Percentiles rank a stretch among this genome's conserved stretches.
Conservation (phyloP, 1,284 basidiomycete genomes). For the Cutaneotrichosporon daszewskae region DNA sequence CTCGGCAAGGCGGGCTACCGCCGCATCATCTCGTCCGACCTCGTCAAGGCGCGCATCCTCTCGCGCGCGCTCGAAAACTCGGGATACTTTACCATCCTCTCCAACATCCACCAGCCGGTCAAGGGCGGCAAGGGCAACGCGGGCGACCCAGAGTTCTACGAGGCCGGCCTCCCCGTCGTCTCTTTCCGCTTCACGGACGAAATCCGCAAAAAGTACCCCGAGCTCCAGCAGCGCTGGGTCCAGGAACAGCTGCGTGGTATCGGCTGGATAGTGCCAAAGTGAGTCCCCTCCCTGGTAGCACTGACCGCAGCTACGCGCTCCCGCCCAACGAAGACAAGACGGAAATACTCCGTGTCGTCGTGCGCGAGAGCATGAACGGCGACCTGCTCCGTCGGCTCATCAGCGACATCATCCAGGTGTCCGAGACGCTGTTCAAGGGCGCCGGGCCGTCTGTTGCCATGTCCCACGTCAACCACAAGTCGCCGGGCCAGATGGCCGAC, state of each 20-base stretch:
- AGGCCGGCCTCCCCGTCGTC: slow-evolving; percentile 74
- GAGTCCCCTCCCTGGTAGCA: slow-evolving; percentile 6
- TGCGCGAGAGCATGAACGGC: slow-evolving; percentile 58
- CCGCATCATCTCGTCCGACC: slow-evolving; percentile 60
- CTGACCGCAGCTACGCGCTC: slow-evolving; percentile 57
- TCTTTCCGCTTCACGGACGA: slow-evolving; percentile 81
- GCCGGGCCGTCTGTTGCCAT: no score
- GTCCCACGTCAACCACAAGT: no score
- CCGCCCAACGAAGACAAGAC: slow-evolving; percentile 62
- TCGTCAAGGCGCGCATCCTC: slow-evolving; percentile 77
- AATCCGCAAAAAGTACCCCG: slow-evolving; percentile 64
- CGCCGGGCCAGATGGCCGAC: no score
- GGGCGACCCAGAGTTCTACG: slow-evolving; percentile 30
- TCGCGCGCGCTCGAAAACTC: slow-evolving; percentile 78
- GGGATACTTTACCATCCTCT: slow-evolving; percentile 61
- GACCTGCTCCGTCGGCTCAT: slow-evolving; percentile 38
- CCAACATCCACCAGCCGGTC: slow-evolving; percentile 47
- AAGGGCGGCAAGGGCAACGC: slow-evolving; percentile 2
- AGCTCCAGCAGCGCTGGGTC: slow-evolving; percentile 81
- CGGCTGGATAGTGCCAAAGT: slow-evolving; percentile 69
- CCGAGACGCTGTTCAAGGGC: no score
- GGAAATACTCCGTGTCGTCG: slow-evolving; percentile 80
- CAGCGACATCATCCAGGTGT: slow-evolving; percentile 29
- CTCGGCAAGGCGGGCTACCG: slow-evolving; percentile 74
- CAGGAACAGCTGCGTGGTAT: slow-evolving; percentile 52